Evolutionary conservation across 441 rosid genomes (phyloP).

Genomic region (Syzygium syzygioides): DNA sequence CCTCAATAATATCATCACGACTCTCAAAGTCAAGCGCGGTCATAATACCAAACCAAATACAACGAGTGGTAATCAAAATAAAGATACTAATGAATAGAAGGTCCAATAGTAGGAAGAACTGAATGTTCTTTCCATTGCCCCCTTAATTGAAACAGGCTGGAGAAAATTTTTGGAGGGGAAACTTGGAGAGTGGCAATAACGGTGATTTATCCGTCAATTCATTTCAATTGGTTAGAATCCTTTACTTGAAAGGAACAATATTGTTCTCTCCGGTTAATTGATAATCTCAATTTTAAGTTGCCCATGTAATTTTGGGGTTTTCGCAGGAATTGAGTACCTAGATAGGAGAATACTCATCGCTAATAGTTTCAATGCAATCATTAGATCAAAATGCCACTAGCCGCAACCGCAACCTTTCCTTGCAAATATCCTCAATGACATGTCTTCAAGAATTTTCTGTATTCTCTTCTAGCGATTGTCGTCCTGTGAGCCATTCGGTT

Average conservation of each 20-base stretch:
- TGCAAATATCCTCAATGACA: constrained; percentile 36
- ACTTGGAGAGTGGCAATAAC: too few species aligned
- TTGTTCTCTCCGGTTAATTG: neutral
- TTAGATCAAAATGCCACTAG: neutral
- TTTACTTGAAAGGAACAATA: too few species aligned
- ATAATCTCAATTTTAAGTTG: neutral
- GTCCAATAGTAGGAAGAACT: neutral
- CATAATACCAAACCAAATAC: neutral
- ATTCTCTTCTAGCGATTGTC: constrained; percentile 1
- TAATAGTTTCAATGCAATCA: neutral
- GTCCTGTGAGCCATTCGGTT: neutral
- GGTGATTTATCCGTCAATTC: too few species aligned
- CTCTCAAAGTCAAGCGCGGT: too few species aligned
- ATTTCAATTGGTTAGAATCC: too few species aligned
- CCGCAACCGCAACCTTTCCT: neutral
- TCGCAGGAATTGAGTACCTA: neutral
- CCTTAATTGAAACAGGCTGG: too few species aligned
- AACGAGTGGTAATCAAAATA: neutral
- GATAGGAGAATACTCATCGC: neutral
- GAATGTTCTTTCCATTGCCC: neutral
- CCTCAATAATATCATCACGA: too few species aligned
- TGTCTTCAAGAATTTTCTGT: constrained; percentile 41
- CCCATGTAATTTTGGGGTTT: neutral
- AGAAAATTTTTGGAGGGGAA: too few species aligned
- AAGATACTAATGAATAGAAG: neutral